Percentiles rank a stretch among this genome's conserved stretches.
Conservation (phyloP, 495 filamentous ascomycete genomes). For the Penicillium paradoxum region DNA sequence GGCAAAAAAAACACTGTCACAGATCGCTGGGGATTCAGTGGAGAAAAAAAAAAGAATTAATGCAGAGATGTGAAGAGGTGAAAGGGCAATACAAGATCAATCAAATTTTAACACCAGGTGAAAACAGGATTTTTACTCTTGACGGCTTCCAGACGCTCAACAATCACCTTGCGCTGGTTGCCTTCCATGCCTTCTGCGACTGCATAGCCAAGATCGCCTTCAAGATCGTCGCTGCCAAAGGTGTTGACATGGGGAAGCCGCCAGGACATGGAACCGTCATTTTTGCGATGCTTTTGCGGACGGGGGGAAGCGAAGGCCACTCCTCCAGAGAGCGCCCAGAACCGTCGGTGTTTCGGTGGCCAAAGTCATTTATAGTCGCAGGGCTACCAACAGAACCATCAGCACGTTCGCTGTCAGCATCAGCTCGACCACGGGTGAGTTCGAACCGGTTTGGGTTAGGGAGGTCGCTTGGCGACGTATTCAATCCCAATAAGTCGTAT, state of each 20-base stretch:
- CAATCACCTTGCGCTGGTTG: constrained; percentile 86
- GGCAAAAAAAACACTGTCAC: constrained; percentile 14
- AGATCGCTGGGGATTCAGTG: constrained; percentile 20
- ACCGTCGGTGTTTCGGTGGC: constrained; percentile 26
- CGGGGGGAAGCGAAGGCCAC: constrained; percentile 38
- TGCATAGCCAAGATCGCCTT: constrained; percentile 91
- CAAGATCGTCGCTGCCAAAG: constrained; percentile 69
- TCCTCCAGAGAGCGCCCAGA: constrained; percentile 33
- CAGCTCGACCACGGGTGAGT: constrained; percentile 53
- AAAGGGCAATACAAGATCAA: background rate
- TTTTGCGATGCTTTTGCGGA: constrained; percentile 34
- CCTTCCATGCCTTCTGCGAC: constrained; percentile 92
- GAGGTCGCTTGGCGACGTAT: constrained; percentile 58
- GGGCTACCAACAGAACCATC: constrained; percentile 35
- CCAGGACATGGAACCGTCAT: constrained; percentile 40
- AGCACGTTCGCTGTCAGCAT: constrained; percentile 36
- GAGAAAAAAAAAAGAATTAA: constrained; percentile 3
- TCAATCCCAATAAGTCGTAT: constrained; percentile 70
- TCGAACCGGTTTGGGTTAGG: constrained; percentile 86
- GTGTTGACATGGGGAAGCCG: constrained; percentile 27
- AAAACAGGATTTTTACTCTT: constrained; percentile 95
- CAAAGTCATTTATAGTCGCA: constrained; percentile 30
- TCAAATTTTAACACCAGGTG: constrained; percentile 75
- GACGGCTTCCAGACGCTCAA: constrained; percentile 89
- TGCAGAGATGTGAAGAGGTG: constrained; percentile 11